Evolutionary conservation across 108 stramenopile genomes (phyloP), one percentile per base, ranked within the genome.

Genomic region (Nannochloropsis granulata): DNA sequence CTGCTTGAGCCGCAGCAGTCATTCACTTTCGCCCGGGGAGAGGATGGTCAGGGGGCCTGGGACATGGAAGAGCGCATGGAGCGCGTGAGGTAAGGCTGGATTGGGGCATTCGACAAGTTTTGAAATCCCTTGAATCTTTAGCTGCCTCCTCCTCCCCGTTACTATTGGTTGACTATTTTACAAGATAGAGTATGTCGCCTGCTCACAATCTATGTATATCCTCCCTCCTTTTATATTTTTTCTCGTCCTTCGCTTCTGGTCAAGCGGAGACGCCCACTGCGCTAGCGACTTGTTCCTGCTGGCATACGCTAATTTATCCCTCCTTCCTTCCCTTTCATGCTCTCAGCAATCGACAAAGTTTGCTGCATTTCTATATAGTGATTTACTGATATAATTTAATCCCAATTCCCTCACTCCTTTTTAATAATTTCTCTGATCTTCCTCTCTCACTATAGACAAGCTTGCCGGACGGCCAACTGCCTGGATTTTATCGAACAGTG

Each of bases 401-500:
- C 56, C 21, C 11, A 71, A 16, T 11, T 71, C 11, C n/a, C n/a
- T n/a, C 7, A 11, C n/a, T 5, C 56, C 56, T n/a, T 71, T 71
- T 16, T 71, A 7, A 16, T 71, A 7, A 71, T 2, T 0, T n/a
- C 56, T 71, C 10, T 11, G 0, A n/a, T 10, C 56, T 10, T 10
- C 21, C 56, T 71, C 56, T n/a, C 56, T 71, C 7, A 71, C 56
- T 71, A n/a, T 71, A 71, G 56, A n/a, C 21, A 90, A 82, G 91
- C 81, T 19, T 93, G 93, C 5, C 44, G 46, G 34, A 83, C 71
- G n/a, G 90, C 89, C 44, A 79, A 88, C 23, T 85, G 85, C 24
- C 87, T 85, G 56, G 85, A 46, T 26, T 89, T 98, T 82, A 92
- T 98, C 80, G 89, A 91, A 16, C 86, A 87, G 24, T 86, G 98